These are phyloP conservation scores for Epichloe brachyelytri DNA, from an alignment of 2,329 filamentous ascomycete genomes.

Conservation along the genomic window DNA sequence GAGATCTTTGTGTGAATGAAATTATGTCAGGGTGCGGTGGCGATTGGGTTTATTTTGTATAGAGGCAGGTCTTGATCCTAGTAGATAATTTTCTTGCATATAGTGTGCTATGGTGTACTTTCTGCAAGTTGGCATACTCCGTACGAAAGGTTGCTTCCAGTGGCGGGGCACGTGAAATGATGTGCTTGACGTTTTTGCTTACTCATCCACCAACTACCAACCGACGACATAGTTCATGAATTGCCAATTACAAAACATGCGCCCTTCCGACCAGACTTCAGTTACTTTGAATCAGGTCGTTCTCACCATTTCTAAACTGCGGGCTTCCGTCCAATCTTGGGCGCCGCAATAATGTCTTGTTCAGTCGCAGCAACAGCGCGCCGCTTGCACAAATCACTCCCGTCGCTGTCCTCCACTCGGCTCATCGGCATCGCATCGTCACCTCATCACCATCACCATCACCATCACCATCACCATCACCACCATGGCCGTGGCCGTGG, in stretches of 20 bases:
- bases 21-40: no score
- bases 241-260: not conserved
- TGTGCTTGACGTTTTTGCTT: conserved; percentile 9
- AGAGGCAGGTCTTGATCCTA: not conserved
- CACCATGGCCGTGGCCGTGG: not conserved
- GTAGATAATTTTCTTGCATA: not conserved
- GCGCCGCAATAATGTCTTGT: conserved; percentile 7
- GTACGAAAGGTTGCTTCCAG: no score
- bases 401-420: not conserved
- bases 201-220: conserved; percentile 3
- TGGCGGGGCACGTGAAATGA: conserved; percentile 13
- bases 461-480: no score
- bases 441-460: not conserved
- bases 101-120: not conserved
- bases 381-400: conserved; percentile 3
- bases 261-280: not conserved
- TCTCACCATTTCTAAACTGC: not conserved
- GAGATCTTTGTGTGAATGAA: no score
- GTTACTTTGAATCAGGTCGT: no score
- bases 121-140: no score
- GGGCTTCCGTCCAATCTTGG: not conserved
- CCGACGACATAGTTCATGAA: conserved; percentile 3
- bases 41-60: not conserved
- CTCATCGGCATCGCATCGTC: conserved; percentile 1
- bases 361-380: conserved; percentile 5